phyloP scores from a whole-genome alignment of 495 filamentous ascomycete genomes.

The Hyaloscypha variabilis region DNA sequence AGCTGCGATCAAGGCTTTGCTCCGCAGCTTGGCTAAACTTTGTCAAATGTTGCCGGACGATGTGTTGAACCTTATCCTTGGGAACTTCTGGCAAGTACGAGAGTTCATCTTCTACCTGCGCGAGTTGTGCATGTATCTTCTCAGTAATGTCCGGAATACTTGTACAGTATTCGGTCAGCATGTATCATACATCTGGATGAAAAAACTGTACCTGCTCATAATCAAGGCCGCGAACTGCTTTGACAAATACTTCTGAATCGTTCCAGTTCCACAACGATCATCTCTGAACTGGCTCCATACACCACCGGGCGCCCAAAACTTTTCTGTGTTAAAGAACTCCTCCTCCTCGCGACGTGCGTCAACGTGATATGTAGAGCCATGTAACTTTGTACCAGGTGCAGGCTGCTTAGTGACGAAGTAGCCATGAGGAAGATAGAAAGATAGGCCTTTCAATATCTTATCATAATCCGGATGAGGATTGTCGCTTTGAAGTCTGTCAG shows the following conservation, averaged over 20 bases:
- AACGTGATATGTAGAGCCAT: constrained; percentile 42
- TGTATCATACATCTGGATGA: neutral
- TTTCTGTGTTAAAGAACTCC: constrained; percentile 53
- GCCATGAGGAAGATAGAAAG: constrained; percentile 58
- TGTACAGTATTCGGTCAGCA: neutral
- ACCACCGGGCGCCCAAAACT: constrained; percentile 45
- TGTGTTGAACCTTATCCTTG: constrained; percentile 3
- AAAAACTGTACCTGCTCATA: constrained; percentile 43
- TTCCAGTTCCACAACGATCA: constrained; percentile 59
- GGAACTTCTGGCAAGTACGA: constrained; percentile 42
- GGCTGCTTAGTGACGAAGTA: constrained; percentile 66
- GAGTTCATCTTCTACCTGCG: constrained; percentile 49
- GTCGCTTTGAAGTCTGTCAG: constrained; percentile 52
- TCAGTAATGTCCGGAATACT: constrained; percentile 54
- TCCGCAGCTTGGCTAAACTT: constrained; percentile 45
- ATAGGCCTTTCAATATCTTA: constrained; percentile 53
- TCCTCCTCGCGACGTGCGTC: constrained; percentile 59
- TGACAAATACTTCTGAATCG: constrained; percentile 57
- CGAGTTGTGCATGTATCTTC: constrained; percentile 55
- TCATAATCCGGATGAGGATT: constrained; percentile 57
- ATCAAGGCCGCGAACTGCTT: constrained; percentile 57
- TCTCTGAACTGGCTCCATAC: constrained; percentile 47
- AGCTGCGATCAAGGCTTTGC: constrained; percentile 33
- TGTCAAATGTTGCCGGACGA: constrained; percentile 32
- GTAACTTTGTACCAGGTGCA: constrained; percentile 38